These are phyloP conservation scores for Alternaria rosae DNA, from an alignment of 2,329 filamentous ascomycete genomes.

Conservation along the genomic window DNA sequence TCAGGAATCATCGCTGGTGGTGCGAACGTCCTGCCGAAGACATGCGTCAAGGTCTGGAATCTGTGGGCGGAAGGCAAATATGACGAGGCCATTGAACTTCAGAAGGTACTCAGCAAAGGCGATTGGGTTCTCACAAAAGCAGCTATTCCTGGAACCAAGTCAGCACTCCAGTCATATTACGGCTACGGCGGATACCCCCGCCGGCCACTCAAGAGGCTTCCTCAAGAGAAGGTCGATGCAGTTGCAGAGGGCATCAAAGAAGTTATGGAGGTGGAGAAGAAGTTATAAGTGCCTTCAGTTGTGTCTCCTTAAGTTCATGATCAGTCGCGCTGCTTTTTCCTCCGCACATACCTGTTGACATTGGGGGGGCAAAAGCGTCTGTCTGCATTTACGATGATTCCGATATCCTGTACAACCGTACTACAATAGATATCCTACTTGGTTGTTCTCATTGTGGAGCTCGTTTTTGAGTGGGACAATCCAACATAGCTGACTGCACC, in stretches of 20 bases:
- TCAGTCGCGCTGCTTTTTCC: background rate
- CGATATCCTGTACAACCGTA: constrained; percentile 25
- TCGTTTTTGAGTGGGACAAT: background rate
- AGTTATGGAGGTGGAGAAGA: constrained; percentile 70
- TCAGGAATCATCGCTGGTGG: constrained; percentile 86
- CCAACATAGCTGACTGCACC: background rate
- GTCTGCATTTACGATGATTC: constrained; percentile 22
- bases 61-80: constrained; percentile 75
- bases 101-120: constrained; percentile 77
- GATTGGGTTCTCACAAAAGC: constrained; percentile 86
- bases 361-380: constrained; percentile 14
- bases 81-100: constrained; percentile 76
- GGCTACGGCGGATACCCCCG: constrained; percentile 83
- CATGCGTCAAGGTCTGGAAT: constrained; percentile 80
- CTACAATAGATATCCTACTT: constrained; percentile 16
- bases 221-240: constrained; percentile 60
- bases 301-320: constrained; percentile 4
- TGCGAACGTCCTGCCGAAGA: constrained; percentile 85
- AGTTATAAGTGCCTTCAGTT: constrained; percentile 35
- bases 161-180: constrained; percentile 78
- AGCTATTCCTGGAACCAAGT: constrained; percentile 86
- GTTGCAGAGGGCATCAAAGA: constrained; percentile 58
- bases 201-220: constrained; percentile 72
- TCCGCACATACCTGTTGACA: constrained; percentile 3
- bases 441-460: background rate